Percentiles rank a stretch among this genome's conserved stretches.
Evolutionary conservation across 202 grass and related monocot genomes (phyloP).

Genomic region (Brachypodium distachyon): DNA sequence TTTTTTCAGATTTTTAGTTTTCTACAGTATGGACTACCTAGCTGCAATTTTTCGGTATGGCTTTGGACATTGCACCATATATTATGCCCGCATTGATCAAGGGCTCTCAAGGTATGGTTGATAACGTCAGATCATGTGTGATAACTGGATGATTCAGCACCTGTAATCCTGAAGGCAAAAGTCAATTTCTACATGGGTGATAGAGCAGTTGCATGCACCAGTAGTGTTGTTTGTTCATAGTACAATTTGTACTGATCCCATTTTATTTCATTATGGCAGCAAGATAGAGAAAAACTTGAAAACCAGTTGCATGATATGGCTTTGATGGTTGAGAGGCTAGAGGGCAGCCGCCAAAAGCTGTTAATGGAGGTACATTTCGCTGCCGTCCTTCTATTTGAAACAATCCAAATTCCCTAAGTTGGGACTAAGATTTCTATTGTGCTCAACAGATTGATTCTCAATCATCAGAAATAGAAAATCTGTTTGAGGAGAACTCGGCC

Average conservation of each 20-base stretch:
- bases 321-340: conserved; percentile 92
- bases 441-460: conserved; percentile 85
- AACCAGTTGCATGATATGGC: conserved; percentile 87
- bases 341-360: conserved; percentile 84
- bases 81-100: conserved; percentile 2
- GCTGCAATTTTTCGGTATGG: not conserved
- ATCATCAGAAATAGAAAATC: conserved; percentile 89
- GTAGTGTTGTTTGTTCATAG: not conserved
- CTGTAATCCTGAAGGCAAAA: not conserved
- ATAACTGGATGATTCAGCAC: not conserved
- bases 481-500: conserved; percentile 87
- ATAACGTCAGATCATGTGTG: not conserved
- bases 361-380: conserved; percentile 66
- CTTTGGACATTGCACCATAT: not conserved
- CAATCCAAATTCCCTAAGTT: not conserved
- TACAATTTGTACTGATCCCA: conserved; percentile 4
- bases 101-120: not conserved
- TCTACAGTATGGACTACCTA: not conserved
- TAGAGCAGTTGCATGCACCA: not conserved
- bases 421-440: not conserved
- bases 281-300: conserved; percentile 93
- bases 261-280: conserved; percentile 30
- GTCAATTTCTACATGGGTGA: not conserved
- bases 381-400: conserved; percentile 15
- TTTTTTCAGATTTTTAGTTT: not conserved